Percentiles rank a stretch among this genome's conserved stretches.
These are phyloP conservation scores for Ceratocystis variospora DNA, from an alignment of 2,329 filamentous ascomycete genomes.

Conservation along the genomic window DNA sequence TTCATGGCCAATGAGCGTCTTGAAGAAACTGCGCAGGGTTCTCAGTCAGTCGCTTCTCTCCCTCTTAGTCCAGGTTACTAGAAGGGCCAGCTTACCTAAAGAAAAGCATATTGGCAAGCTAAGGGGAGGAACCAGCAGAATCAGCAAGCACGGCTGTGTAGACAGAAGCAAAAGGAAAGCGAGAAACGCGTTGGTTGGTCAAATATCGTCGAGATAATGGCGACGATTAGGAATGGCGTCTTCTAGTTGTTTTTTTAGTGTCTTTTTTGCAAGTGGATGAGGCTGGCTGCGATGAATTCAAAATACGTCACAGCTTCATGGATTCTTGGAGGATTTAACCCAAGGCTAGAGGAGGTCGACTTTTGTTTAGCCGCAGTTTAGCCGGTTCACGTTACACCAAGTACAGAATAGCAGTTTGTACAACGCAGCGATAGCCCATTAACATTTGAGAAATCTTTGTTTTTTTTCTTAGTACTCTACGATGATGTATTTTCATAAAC, in stretches of 20 bases:
- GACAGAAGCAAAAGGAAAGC: not conserved
- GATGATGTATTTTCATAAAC: constrained; percentile 14
- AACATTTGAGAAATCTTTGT: no score
- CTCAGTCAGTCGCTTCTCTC: not conserved
- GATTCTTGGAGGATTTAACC: not conserved
- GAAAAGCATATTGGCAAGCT: constrained; percentile 30
- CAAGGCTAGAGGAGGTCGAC: not conserved
- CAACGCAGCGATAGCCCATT: not conserved
- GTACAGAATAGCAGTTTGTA: not conserved
- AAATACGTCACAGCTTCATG: constrained; percentile 7
- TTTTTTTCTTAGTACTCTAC: constrained; percentile 5
- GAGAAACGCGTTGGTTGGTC: no score
- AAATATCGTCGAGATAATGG: no score
- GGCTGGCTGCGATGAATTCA: not conserved
- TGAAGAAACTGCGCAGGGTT: constrained; percentile 64
- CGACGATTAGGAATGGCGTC: not conserved
- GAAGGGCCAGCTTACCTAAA: constrained; percentile 28
- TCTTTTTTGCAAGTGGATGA: not conserved
- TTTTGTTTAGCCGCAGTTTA: not conserved
- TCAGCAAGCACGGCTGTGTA: not conserved
- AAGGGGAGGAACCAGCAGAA: constrained; percentile 1
- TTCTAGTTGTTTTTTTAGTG: not conserved
- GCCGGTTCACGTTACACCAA: not conserved
- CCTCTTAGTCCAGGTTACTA: not conserved
- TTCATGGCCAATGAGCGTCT: constrained; percentile 92